These are phyloP conservation scores for Neofusicoccum laricinum DNA, from an alignment of 2,329 filamentous ascomycete species.

Conservation along the genomic window DNA sequence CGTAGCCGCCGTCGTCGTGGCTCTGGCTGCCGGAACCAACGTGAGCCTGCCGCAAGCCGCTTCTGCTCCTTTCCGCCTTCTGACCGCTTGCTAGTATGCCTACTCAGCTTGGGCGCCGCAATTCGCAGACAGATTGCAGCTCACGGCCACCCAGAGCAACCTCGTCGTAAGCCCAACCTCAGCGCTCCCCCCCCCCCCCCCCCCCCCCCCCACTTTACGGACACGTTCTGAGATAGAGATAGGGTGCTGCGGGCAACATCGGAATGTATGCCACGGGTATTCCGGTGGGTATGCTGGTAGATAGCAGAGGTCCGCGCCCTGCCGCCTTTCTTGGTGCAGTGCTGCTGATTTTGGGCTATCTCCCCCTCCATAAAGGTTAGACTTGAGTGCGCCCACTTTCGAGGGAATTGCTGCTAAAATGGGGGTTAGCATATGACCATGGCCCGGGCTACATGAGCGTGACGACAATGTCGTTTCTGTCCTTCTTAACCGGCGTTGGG, in stretches of 20 bases:
- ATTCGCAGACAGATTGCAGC: slow-evolving; percentile 79
- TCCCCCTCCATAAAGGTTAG: slow-evolving; percentile 66
- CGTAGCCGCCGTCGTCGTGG: slow-evolving; percentile 77
- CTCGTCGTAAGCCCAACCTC: slow-evolving; percentile 64
- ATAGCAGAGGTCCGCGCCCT: slow-evolving; percentile 74
- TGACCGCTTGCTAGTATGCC: slow-evolving; percentile 70
- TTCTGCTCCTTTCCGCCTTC: not conserved
- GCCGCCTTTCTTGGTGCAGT: slow-evolving; percentile 74
- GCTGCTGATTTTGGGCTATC: slow-evolving; percentile 76
- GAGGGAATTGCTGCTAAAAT: slow-evolving; percentile 25
- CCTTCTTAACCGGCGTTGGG: slow-evolving; percentile 81
- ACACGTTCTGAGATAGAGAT: slow-evolving; percentile 28
- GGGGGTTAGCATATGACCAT: slow-evolving; percentile 63
- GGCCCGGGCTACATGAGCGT: slow-evolving; percentile 59
- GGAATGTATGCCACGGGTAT: slow-evolving; percentile 94
- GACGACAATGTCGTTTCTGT: slow-evolving; percentile 70
- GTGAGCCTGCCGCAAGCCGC: slow-evolving; percentile 48
- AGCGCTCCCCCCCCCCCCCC: too few species aligned
- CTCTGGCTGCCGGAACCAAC: slow-evolving; percentile 90
- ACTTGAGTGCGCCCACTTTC: slow-evolving; percentile 3
- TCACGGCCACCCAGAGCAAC: slow-evolving; percentile 91
- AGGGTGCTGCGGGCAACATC: slow-evolving; percentile 71
- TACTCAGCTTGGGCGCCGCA: slow-evolving; percentile 98
- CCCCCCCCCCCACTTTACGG: slow-evolving; percentile 9
- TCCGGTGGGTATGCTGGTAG: slow-evolving; percentile 83